phyloP scores from a whole-genome alignment of 148 eudicot genomes.

The Vaccinium myrtillus region DNA sequence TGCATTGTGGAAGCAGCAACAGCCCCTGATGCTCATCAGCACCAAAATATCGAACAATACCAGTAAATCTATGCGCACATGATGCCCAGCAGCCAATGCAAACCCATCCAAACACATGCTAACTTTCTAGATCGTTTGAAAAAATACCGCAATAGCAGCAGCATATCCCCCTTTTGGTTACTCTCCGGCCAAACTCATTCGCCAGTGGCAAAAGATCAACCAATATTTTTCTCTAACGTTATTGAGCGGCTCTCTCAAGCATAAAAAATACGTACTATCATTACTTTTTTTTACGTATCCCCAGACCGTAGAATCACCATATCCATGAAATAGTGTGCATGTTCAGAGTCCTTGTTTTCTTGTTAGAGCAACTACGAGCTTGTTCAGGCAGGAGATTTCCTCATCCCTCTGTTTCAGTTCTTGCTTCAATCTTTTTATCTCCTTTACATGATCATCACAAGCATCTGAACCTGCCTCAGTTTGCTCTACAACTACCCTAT shows the following conservation, averaged over 20 bases:
- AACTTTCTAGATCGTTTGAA: not conserved
- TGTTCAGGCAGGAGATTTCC: constrained; percentile 69
- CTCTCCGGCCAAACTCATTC: not conserved
- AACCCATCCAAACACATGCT: not conserved
- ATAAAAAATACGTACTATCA: not conserved
- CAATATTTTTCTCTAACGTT: not conserved
- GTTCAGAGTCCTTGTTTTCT: constrained; percentile 79
- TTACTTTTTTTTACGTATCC: not conserved
- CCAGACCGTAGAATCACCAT: not conserved
- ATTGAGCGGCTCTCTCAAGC: not conserved
- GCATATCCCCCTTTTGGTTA: not conserved
- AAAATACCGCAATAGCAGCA: not conserved
- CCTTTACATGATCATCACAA: constrained; percentile 52
- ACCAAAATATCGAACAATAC: not conserved
- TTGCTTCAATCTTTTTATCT: constrained; percentile 66
- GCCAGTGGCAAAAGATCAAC: not conserved
- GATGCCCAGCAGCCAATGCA: constrained; percentile 3
- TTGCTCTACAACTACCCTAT: constrained; percentile 24
- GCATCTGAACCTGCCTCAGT: not conserved
- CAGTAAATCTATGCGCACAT: not conserved
- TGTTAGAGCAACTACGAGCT: constrained; percentile 62
- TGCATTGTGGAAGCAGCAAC: not conserved
- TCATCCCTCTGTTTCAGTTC: constrained; percentile 55
- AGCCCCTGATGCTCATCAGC: not conserved
- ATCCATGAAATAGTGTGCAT: not conserved